Conservation (phyloP, 495 filamentous ascomycete species). For the Penicillium mononematosum region DNA sequence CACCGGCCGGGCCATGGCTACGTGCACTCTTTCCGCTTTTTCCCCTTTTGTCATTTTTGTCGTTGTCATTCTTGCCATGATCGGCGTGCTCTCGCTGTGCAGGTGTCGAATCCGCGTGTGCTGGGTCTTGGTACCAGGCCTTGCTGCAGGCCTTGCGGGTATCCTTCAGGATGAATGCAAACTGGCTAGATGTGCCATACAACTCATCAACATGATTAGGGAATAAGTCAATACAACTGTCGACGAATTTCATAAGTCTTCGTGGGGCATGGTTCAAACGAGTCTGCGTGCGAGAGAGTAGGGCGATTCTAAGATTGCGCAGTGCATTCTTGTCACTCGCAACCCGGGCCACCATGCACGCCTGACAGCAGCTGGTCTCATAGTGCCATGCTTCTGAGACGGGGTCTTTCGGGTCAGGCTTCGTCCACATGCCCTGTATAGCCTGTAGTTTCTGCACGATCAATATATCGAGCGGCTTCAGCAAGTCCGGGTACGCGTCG, state of each 20-base stretch:
- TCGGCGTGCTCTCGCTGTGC: not conserved
- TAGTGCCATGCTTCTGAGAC: constrained; percentile 17
- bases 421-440: constrained; percentile 36
- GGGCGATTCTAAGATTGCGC: constrained; percentile 28
- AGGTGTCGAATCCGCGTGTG: not conserved
- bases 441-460: constrained; percentile 22
- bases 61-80: not conserved
- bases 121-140: constrained; percentile 8
- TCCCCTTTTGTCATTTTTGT: not conserved
- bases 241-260: constrained; percentile 29
- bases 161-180: constrained; percentile 26
- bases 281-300: constrained; percentile 34
- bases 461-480: constrained; percentile 9
- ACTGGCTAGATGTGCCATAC: constrained; percentile 11
- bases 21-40: not conserved
- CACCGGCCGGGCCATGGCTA: not conserved
- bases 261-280: constrained; percentile 21
- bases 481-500: constrained; percentile 19
- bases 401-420: not conserved
- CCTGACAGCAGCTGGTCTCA: constrained; percentile 39
- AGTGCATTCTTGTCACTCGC: constrained; percentile 20
- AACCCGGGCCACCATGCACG: constrained; percentile 44
- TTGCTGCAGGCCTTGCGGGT: constrained; percentile 27
- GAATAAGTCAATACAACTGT: constrained; percentile 24
- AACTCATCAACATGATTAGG: constrained; percentile 12